A percentile compares a stretch with the other conserved stretches of the same genome.
These are phyloP conservation scores for Psilocybe sp. DNA, from an alignment of 768 basidiomycete species.

Conservation along the genomic window DNA sequence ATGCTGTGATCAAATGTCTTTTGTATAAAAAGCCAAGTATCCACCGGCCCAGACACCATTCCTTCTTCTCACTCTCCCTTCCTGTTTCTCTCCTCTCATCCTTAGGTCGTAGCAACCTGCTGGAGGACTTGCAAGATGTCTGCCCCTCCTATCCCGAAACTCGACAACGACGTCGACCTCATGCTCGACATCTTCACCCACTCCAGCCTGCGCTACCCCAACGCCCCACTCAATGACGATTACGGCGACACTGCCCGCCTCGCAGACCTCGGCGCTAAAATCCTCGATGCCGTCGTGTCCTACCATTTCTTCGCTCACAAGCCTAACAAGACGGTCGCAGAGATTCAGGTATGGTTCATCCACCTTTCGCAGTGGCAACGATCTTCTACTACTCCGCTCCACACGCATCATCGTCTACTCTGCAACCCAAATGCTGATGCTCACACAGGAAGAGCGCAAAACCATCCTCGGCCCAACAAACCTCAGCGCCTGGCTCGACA, in stretches of 20 bases:
- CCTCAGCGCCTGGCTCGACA: slow-evolving; percentile 46
- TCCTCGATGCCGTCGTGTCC: slow-evolving; percentile 51
- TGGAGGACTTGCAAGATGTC: slow-evolving; percentile 14
- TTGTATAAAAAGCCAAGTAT: too few relatives aligned
- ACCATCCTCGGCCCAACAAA: slow-evolving; percentile 34
- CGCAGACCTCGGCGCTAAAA: slow-evolving; percentile 51
- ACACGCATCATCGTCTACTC: neutral
- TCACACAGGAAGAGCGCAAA: slow-evolving; percentile 22
- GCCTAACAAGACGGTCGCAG: slow-evolving; percentile 37
- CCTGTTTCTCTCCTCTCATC: slow-evolving; percentile 13
- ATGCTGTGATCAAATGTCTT: too few relatives aligned
- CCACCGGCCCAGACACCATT: too few relatives aligned
- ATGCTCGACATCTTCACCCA: slow-evolving; percentile 61
- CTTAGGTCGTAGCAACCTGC: slow-evolving; percentile 2
- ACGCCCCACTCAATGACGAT: slow-evolving; percentile 32
- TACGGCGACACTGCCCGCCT: slow-evolving; percentile 64
- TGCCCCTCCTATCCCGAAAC: slow-evolving; percentile 48
- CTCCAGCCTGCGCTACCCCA: slow-evolving; percentile 29
- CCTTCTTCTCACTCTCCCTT: neutral
- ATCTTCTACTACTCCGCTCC: neutral
- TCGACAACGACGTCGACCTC: slow-evolving; percentile 51
- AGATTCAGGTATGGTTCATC: slow-evolving; percentile 40
- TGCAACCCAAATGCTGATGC: neutral
- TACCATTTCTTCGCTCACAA: slow-evolving; percentile 43
- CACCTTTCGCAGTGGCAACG: neutral